Percentiles rank a stretch among this genome's conserved stretches.
Evolutionary conservation across 2,329 filamentous ascomycete species (phyloP).

Genomic region (Trichoderma oligosporum): DNA sequence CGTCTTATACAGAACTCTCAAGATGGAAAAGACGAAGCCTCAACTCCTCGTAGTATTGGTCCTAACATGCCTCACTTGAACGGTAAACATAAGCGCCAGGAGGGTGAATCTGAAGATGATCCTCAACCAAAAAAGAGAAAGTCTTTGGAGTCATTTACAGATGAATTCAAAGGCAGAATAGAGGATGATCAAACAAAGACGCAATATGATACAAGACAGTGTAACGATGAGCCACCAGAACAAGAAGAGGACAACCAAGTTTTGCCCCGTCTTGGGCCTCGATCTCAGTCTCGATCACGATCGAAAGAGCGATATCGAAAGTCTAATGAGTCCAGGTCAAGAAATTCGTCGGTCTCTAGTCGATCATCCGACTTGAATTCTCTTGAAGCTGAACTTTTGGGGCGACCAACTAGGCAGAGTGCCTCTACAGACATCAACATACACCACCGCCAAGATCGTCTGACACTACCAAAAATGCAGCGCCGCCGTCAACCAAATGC

Average conservation of each 20-base stretch:
- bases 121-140: constrained; percentile 15
- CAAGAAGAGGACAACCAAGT: constrained; percentile 6
- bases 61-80: constrained; percentile 5
- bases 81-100: constrained; percentile 16
- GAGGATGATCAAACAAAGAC: neutral
- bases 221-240: neutral
- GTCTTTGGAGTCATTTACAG: neutral
- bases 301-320: constrained; percentile 22
- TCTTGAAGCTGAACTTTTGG: constrained; percentile 38
- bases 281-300: constrained; percentile 9
- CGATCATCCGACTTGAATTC: constrained; percentile 38
- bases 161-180: neutral
- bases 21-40: neutral
- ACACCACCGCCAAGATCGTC: constrained; percentile 24
- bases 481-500: constrained; percentile 35
- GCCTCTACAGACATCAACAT: constrained; percentile 26
- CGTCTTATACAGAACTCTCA: neutral
- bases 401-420: constrained; percentile 32
- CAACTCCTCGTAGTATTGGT: neutral
- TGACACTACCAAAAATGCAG: constrained; percentile 26
- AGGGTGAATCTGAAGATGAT: constrained; percentile 11
- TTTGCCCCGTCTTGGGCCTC: neutral
- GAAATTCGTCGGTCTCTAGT: constrained; percentile 31
- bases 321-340: constrained; percentile 27
- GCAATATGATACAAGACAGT: constrained; percentile 13